Percentiles rank a stretch among this genome's conserved stretches.
Conservation (phyloP, 208 protist genomes). For the Trichomonas vaginalis region DNA sequence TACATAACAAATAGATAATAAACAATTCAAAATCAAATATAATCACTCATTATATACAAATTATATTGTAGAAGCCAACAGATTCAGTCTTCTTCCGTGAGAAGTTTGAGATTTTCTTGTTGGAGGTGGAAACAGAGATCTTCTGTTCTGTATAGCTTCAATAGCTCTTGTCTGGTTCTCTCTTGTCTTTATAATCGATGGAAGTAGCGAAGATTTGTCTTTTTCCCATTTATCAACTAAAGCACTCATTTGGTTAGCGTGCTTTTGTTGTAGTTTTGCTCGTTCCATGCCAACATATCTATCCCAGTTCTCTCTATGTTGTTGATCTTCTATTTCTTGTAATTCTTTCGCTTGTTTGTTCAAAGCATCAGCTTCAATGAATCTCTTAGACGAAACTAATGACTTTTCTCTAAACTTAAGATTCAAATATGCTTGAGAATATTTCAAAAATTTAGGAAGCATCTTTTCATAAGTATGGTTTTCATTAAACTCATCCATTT, state of each 20-base stretch:
- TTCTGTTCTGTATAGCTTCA: not conserved
- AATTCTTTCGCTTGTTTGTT: not conserved
- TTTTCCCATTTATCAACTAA: not conserved
- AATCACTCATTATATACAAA: no score
- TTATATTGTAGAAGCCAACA: no score
- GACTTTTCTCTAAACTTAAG: not conserved
- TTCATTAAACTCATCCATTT: not conserved
- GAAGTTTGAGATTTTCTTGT: not conserved
- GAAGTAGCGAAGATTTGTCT: not conserved
- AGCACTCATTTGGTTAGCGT: not conserved
- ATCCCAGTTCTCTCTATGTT: not conserved
- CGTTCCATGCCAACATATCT: not conserved
- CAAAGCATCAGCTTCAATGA: not conserved
- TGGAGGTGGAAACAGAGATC: not conserved
- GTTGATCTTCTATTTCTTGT: not conserved
- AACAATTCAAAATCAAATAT: no score
- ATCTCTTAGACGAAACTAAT: not conserved
- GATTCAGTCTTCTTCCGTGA: no score
- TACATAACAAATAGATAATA: no score
- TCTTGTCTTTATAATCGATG: not conserved
- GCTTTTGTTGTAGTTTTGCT: not conserved
- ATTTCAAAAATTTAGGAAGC: not conserved
- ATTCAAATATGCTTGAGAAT: not conserved
- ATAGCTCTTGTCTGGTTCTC: not conserved
- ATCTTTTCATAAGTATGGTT: not conserved